A percentile compares a stretch with the other conserved stretches of the same genome.
These are phyloP conservation scores for Avena atlantica DNA, from an alignment of 176 grass and related monocot genomes.

Conservation along the genomic window DNA sequence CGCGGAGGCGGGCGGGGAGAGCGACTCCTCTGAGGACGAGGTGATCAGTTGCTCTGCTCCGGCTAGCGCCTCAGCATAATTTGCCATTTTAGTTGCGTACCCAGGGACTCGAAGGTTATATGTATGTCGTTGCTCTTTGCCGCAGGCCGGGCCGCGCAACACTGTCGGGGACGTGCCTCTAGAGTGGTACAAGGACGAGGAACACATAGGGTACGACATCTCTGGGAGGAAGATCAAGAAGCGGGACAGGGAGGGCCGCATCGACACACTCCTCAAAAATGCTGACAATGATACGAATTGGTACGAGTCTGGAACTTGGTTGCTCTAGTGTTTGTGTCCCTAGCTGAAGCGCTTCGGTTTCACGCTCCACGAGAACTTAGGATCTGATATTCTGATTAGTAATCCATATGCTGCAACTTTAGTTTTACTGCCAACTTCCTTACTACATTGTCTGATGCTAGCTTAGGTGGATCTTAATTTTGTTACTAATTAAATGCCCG, in stretches of 20 bases:
- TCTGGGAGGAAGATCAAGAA: constrained; percentile 82
- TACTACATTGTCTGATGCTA: not conserved
- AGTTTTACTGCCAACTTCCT: constrained; percentile 5
- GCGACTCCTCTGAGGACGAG: constrained; percentile 94
- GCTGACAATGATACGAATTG: constrained; percentile 78
- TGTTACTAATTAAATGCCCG: constrained; percentile 20
- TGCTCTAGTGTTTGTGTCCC: not conserved
- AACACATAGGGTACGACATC: constrained; percentile 90
- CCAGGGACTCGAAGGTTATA: not conserved
- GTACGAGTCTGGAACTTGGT: constrained; percentile 37
- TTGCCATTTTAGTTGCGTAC: not conserved
- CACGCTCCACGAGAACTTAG: not conserved
- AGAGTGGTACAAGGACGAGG: constrained; percentile 88
- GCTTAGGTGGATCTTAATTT: not conserved
- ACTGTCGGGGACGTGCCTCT: constrained; percentile 83
- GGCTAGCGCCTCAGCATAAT: too few species aligned
- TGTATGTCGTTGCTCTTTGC: not conserved
- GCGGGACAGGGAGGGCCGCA: constrained; percentile 73
- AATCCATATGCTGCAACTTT: not conserved
- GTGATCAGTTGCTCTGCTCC: constrained; percentile 39
- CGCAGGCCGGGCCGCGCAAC: constrained; percentile 80
- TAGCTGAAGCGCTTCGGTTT: not conserved
- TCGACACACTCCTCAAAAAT: constrained; percentile 66
- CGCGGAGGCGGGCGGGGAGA: constrained; percentile 60
- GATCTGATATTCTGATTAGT: not conserved